These are phyloP conservation scores for Sarocladiaceae sp. DNA, from an alignment of 2,329 filamentous ascomycete species.

Conservation along the genomic window DNA sequence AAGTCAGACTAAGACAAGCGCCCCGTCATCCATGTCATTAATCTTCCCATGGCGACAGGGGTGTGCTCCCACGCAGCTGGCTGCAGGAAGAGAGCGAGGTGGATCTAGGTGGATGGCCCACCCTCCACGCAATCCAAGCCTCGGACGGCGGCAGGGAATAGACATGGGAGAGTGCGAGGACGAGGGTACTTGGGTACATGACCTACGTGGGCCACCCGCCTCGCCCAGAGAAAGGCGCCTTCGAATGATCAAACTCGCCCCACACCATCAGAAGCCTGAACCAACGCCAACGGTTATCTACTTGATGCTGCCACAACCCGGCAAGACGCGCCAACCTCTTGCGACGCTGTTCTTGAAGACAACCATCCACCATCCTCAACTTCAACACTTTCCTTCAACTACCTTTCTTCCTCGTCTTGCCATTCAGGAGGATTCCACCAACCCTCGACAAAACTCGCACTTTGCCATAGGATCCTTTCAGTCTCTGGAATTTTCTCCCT, in stretches of 20 bases:
- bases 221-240: constrained; percentile 10
- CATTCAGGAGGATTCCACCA: background rate
- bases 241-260: constrained; percentile 7
- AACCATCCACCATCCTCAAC: constrained; percentile 17
- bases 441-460: background rate
- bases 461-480: no score
- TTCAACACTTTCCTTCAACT: constrained; percentile 35
- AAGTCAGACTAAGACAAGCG: constrained; percentile 25
- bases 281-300: constrained; percentile 17
- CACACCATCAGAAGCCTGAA: background rate
- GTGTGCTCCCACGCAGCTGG: constrained; percentile 19
- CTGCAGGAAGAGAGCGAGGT: constrained; percentile 18
- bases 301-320: constrained; percentile 17
- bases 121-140: constrained; percentile 32
- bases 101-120: constrained; percentile 23
- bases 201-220: constrained; percentile 11
- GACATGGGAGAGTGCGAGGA: background rate
- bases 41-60: constrained; percentile 26
- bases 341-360: constrained; percentile 7
- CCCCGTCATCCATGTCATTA: constrained; percentile 26
- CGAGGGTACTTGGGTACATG: constrained; percentile 8
- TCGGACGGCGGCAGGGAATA: constrained; percentile 22
- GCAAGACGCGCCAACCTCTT: background rate
- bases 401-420: constrained; percentile 15
- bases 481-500: background rate